A percentile compares a stretch with the other conserved stretches of the same genome.
Evolutionary conservation across 495 filamentous ascomycete species (phyloP).

Genomic region (Chaetomidium leptoderma): DNA sequence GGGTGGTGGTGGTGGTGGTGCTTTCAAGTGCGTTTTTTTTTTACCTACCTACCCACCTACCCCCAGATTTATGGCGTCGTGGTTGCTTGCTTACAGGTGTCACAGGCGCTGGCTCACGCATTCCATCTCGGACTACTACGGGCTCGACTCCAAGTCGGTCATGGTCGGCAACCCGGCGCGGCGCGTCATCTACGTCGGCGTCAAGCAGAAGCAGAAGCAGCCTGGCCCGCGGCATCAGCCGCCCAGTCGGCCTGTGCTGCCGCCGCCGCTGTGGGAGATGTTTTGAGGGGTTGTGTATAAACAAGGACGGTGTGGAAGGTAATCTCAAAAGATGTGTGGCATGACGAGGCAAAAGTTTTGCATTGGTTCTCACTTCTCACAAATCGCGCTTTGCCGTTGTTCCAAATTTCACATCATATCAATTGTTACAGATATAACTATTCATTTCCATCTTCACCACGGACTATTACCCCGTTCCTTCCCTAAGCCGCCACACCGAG

Average conservation of each 20-base stretch:
- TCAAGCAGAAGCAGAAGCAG: slow-evolving; percentile 48
- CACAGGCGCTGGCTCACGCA: slow-evolving; percentile 87
- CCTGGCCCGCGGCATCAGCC: slow-evolving; percentile 7
- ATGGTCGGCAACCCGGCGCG: slow-evolving; percentile 70
- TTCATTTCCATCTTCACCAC: not conserved
- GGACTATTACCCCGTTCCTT: not conserved
- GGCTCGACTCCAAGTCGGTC: slow-evolving; percentile 77
- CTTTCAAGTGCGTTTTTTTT: slow-evolving; percentile 65
- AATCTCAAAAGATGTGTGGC: too few species aligned
- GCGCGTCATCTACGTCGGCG: slow-evolving; percentile 85
- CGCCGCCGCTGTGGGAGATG: slow-evolving; percentile 35
- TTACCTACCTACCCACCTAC: slow-evolving; percentile 4
- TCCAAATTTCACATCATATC: too few species aligned
- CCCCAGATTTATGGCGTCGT: not conserved
- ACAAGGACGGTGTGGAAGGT: too few species aligned
- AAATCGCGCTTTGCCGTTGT: too few species aligned
- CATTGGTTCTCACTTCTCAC: too few species aligned
- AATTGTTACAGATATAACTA: not conserved
- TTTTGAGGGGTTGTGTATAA: slow-evolving; percentile 26
- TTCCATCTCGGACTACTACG: slow-evolving; percentile 88
- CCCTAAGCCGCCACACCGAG: slow-evolving; percentile 32
- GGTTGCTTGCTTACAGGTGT: not conserved
- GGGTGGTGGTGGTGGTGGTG: slow-evolving; percentile 63
- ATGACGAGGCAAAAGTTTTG: not conserved
- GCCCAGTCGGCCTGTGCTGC: slow-evolving; percentile 17